Evolutionary conservation across 352 stramenopile species (phyloP).

Genomic region (Globisporangium solare): DNA sequence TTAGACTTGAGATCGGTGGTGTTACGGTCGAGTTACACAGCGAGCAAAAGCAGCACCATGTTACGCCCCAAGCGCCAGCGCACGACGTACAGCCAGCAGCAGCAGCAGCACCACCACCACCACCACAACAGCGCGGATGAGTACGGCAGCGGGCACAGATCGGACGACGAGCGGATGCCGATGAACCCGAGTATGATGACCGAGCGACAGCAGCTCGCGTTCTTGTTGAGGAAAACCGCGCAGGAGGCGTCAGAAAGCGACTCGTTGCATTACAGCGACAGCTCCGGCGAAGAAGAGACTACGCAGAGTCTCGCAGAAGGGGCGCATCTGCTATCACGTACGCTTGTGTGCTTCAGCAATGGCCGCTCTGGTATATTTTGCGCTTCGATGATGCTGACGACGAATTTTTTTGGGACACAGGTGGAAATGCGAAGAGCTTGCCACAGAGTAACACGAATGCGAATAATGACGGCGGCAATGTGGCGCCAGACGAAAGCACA

Average conservation of each 20-base stretch:
- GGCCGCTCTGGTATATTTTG: background rate
- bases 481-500: constrained; percentile 13
- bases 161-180: constrained; percentile 14
- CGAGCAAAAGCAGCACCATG: background rate
- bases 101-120: too few species aligned
- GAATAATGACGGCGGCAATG: constrained; percentile 6
- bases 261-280: constrained; percentile 22
- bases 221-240: constrained; percentile 71
- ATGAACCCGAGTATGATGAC: constrained; percentile 74
- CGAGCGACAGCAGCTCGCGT: constrained; percentile 79
- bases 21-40: background rate
- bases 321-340: constrained; percentile 10
- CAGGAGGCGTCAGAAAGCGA: constrained; percentile 33
- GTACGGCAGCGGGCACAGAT: background rate
- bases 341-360: background rate
- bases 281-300: constrained; percentile 27
- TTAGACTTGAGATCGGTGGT: background rate
- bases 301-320: constrained; percentile 9
- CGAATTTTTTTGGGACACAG: constrained; percentile 1
- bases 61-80: background rate
- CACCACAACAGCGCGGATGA: background rate
- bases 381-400: background rate
- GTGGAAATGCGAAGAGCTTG: constrained; percentile 15
- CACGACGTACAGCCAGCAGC: background rate
- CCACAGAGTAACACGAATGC: constrained; percentile 16